Base-by-base conservation (phyloP, 1,139 yeast species). In the Geotrichum restrictum region DNA sequence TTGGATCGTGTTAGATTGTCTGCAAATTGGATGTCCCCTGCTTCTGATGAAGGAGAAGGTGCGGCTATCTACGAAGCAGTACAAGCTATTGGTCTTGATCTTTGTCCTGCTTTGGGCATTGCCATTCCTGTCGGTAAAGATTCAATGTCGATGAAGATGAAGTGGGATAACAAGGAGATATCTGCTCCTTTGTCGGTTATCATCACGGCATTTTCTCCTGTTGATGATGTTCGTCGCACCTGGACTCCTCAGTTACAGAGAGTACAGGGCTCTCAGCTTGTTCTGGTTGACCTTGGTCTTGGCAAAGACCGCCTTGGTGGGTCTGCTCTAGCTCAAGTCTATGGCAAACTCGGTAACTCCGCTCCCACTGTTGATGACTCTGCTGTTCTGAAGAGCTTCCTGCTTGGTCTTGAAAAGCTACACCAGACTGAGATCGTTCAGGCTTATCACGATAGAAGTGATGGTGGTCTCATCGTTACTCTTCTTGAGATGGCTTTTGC, bases 11-110 rank as follows among this genome's bases (percentile, higher is more conserved):
- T 93, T 52, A 87, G 91, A 65, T 74, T 94, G 57, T 87, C 96
- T 54, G 99, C 99, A 51, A 94, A 94, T 75, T 94, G 99, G 99
- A 94, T 94, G 99, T 84, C 97, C 14, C 93, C 98, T 52, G 96
- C 98, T 36, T 79, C 94, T 45, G 96, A 91, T 63, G 83, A 82
- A 18, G 98, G 98, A 66, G 98, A 94, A 72, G 98, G 98, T 54
- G 80, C 95, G 44, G 93, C 89, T 60, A 77, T 94, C 59, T 94
- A 93, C 67, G 96, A 91, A 69, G 98, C 98, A 44, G 98, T 94
- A 48, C 93, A 89, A 72, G 98, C 98, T 3, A 83, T 94, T 64
- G 97, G 98, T 61, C 69, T 91, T 66, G 97, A 89, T 61, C 78
- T 94, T 64, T 94, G 98, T 72, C 98, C 98, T 33, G 93, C 81